Evolutionary conservation across 1,284 basidiomycete species (phyloP), one percentile per base, ranked within the genome.

Genomic region (Termitomyces sp.): DNA sequence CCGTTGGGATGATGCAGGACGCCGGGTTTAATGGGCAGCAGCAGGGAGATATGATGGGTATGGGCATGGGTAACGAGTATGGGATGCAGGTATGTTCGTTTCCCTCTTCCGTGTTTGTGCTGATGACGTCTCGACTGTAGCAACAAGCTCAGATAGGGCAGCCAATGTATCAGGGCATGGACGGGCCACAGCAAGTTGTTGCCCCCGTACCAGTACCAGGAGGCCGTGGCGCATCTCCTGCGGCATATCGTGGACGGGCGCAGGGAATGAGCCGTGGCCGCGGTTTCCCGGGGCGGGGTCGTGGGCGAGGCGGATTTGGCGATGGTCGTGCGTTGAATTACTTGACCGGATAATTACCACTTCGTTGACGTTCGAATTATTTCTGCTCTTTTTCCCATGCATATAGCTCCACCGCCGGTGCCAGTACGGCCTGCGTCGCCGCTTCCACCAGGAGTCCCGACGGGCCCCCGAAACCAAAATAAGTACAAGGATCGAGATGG

Each of bases 401-500:
- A 50, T 45, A 26, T 17, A 68, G 62, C 61, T 67, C 75, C 72
- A 39, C 75, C 78, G 12, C 69, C 71, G 57, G 74, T 72, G n/a
- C 84, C 86, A 46, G 81, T 81, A 36, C 79, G 89, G 50, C 84
- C 90, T 15, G 84, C 88, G 3, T 90, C 89, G 0, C 89, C 88
- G 26, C 76, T 91, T 1, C 90, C 90, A 3, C 88, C 90, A 15
- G 84, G 84, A 59, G 89, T 92, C 21, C 90, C 90, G 0, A 92
- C 90, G 0, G 90, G 90, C 1, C 90, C 90, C 9, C 78, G 90
- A 43, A 92, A 90, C 67, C 86, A 88, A 66, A 90, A 90, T 67
- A 90, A 90, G 67, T 92, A 92, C 73, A 92, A 91, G 71, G 90
- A 92, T 67, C 80, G 90, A 36, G 88, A 90, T 64, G 82, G 81